Base-by-base conservation (phyloP, 2,329 filamentous ascomycete species). In the Lomentospora prolificans region DNA sequence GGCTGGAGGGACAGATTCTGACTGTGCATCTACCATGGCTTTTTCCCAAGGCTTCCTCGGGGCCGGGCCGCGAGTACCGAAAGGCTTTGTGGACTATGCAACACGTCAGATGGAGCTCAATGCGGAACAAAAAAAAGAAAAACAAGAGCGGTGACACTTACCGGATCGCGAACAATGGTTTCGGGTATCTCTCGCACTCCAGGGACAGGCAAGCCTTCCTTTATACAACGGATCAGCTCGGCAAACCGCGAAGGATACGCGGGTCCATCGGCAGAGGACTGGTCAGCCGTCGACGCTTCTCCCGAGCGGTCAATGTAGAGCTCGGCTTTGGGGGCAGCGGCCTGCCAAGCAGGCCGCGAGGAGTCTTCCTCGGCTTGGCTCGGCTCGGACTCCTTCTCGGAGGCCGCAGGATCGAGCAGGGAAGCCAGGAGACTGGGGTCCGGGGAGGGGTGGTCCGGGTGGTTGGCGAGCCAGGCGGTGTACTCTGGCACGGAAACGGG, bases 141-240 rank as follows among this genome's bases (percentile, higher is more conserved):
- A 27, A 25, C 22, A 31, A 10, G 10, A 31, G 39, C 14, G 10
- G 14, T 24, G 19, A 9, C 17, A 64, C 76, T 79, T 58, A 87
- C 85, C 58, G 89, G 80, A 3, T 86, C 86, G 55, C 83, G 77
- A 19, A 91, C 75, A 4, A 96, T 75, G 0, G 86, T 94, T 61
- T 89, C 81, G 3, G 91, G 90, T 55, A 96, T 92, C 60, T 95
- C 82, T 62, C 85, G 84, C 64, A 96, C 95, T 1, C 91, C 91
- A 1, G 90, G 90, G 46, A 96, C 86, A 0, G 88, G 85, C 62
- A 89, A 84, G 55, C 90, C 90, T 27, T 83, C 85, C 24, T 89
- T 88, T 55, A 96, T 88, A 55, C 95, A 80, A 64, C 89, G 86
- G 56, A 95, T 85, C 59, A 96, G 90, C 61, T 92, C 84, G 6